Base-by-base conservation (phyloP, 306 rosid genomes). In the Vicia faba region DNA sequence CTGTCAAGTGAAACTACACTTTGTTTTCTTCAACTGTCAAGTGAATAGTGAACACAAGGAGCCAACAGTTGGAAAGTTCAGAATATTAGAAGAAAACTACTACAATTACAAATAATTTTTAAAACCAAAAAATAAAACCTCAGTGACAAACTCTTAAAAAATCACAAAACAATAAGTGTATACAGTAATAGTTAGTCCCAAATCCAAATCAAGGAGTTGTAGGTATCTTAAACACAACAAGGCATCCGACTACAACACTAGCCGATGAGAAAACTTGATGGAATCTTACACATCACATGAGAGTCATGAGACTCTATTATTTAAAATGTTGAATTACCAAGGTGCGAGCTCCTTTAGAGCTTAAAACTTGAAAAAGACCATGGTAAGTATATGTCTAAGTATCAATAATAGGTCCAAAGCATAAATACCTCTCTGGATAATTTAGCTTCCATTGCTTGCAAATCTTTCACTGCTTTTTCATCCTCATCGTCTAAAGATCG, bases 401-500 rank as follows among this genome's bases (percentile, higher is more conserved):
- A 41, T 75, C 31, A 65, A 59, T 35, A 43, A 23, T 10, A 16
- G 20, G 36, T 13, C 33, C 31, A 64, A 53, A 45, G 9, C 11
- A 20, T 64, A 45, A 56, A 58, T 79, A 91, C 99, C 97, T 88
- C 96, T 82, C 40, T 81, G 28, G 72, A 81, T 51, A 93, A 77
- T 53, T 63, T 82, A 46, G 84, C 65, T 72, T 88, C 99, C 78
- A 76, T 81, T 61, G 70, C 88, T 74, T 86, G 92, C 79, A 93
- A 57, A 60, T 78, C 82, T 76, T 90, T 85, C 12, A 90, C 50
- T 36, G 89, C 83, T 64, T 81, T 72, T 43, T 88, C 86, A 76
- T 93, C 97, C 71, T 80, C 87, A 0, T 81, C 85, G 45, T 81
- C 82, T 77, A 93, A 80, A 62, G 85, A 72, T 14, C 91, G 85